Percentiles rank a stretch among this genome's conserved stretches.
Evolutionary conservation across 2,329 filamentous ascomycete species (phyloP).

Genomic region (Aspergillus udagawae): DNA sequence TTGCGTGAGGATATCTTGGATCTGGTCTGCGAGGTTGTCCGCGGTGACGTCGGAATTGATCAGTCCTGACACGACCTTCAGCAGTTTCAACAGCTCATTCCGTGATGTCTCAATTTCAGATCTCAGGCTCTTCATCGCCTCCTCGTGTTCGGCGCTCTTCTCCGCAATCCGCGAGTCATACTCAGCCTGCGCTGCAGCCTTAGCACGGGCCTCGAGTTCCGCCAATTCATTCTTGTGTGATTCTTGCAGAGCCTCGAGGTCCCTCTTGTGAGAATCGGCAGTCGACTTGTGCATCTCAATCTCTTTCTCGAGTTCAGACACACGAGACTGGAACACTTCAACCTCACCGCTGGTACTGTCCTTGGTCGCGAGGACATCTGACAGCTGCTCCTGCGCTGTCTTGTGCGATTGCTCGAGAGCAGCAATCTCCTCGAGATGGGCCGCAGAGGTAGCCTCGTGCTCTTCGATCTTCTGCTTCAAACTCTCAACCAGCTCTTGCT

Average conservation of each 20-base stretch:
- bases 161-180: slow-evolving; percentile 37
- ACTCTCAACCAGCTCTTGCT: slow-evolving; percentile 56
- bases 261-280: slow-evolving; percentile 52
- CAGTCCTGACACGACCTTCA: slow-evolving; percentile 52
- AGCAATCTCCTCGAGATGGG: slow-evolving; percentile 65
- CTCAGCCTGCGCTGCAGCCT: slow-evolving; percentile 34
- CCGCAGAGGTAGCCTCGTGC: slow-evolving; percentile 70
- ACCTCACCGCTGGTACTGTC: slow-evolving; percentile 53
- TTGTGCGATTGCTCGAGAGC: slow-evolving; percentile 70
- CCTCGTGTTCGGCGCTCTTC: slow-evolving; percentile 58
- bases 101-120: slow-evolving; percentile 62
- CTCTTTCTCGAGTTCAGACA: slow-evolving; percentile 54
- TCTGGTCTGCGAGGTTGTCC: slow-evolving; percentile 57
- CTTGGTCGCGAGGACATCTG: slow-evolving; percentile 60
- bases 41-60: slow-evolving; percentile 49
- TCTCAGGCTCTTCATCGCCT: slow-evolving; percentile 57
- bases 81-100: slow-evolving; percentile 62
- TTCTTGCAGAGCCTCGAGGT: slow-evolving; percentile 50
- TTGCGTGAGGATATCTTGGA: slow-evolving; percentile 50
- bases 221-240: slow-evolving; percentile 46
- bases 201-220: slow-evolving; percentile 36
- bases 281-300: slow-evolving; percentile 54
- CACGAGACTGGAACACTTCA: slow-evolving; percentile 37
- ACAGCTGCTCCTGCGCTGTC: slow-evolving; percentile 62
- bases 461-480: slow-evolving; percentile 74